These are phyloP conservation scores for Sechiopsis laciniata DNA, from an alignment of 306 rosid genomes.

Conservation along the genomic window DNA sequence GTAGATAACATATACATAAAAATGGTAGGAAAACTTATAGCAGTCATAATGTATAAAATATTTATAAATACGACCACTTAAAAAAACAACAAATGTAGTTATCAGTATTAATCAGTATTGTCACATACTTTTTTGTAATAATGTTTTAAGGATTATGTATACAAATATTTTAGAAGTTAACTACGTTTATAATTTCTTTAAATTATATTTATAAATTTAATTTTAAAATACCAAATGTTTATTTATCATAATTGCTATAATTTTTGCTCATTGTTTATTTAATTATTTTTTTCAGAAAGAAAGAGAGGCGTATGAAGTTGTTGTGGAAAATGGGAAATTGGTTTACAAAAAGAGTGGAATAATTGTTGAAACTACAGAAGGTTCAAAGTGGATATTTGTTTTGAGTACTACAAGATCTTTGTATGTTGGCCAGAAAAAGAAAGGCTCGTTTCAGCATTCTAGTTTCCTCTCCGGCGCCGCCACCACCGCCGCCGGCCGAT, in stretches of 20 bases:
- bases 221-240: too few relatives aligned
- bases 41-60: too few relatives aligned
- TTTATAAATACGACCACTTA: too few relatives aligned
- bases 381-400: constrained; percentile 86
- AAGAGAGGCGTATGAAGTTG: constrained; percentile 70
- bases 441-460: constrained; percentile 79
- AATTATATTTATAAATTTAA: too few relatives aligned
- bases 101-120: too few relatives aligned
- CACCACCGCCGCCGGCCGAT: constrained; percentile 90
- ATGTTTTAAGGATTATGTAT: too few relatives aligned
- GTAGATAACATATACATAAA: too few relatives aligned
- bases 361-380: constrained; percentile 47
- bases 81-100: too few relatives aligned
- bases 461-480: constrained; percentile 90
- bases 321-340: constrained; percentile 59
- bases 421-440: constrained; percentile 74
- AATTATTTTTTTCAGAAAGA: constrained; percentile 43
- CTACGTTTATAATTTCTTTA: too few relatives aligned
- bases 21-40: too few relatives aligned
- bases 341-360: constrained; percentile 40
- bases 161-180: too few relatives aligned
- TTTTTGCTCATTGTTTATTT: neutral
- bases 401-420: constrained; percentile 71
- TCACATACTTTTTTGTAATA: too few relatives aligned
- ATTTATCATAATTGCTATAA: neutral